Evolutionary conservation across 2,329 filamentous ascomycete genomes (phyloP).

Genomic region (Aspergillus sp.): DNA sequence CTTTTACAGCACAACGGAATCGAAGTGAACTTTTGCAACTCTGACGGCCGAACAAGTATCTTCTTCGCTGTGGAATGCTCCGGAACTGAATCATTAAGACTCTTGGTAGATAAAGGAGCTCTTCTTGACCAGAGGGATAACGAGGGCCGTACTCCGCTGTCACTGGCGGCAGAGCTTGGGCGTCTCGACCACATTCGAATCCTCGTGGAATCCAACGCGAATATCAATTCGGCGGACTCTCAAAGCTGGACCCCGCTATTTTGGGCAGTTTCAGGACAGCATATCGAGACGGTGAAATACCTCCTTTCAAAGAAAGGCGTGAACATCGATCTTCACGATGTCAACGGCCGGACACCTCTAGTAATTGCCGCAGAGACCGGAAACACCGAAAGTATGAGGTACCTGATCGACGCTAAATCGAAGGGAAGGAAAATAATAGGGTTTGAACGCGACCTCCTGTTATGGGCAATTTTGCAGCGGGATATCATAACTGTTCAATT

Average conservation of each 20-base stretch:
- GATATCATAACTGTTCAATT: not conserved
- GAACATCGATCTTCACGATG: not conserved
- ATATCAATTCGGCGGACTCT: not conserved
- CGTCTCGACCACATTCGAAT: not conserved
- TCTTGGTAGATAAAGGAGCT: not conserved
- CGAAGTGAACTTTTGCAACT: not conserved
- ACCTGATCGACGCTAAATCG: not conserved
- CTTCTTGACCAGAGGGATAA: not conserved
- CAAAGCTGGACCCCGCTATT: not conserved
- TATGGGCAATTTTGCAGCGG: not conserved
- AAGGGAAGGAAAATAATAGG: not conserved
- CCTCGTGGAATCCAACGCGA: not conserved
- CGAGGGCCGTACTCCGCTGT: not conserved
- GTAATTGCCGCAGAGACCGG: not conserved
- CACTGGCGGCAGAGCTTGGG: not conserved
- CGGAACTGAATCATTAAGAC: not conserved
- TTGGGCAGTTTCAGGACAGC: not conserved
- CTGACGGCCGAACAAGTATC: not conserved
- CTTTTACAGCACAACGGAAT: not conserved
- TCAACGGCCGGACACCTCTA: not conserved
- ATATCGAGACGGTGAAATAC: not conserved
- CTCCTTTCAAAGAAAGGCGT: not conserved
- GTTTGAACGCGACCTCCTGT: not conserved
- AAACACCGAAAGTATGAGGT: not conserved
- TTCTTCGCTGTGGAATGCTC: not conserved